These are phyloP conservation scores for Boletus eberwhitei DNA, from an alignment of 768 basidiomycete genomes.

Conservation along the genomic window DNA sequence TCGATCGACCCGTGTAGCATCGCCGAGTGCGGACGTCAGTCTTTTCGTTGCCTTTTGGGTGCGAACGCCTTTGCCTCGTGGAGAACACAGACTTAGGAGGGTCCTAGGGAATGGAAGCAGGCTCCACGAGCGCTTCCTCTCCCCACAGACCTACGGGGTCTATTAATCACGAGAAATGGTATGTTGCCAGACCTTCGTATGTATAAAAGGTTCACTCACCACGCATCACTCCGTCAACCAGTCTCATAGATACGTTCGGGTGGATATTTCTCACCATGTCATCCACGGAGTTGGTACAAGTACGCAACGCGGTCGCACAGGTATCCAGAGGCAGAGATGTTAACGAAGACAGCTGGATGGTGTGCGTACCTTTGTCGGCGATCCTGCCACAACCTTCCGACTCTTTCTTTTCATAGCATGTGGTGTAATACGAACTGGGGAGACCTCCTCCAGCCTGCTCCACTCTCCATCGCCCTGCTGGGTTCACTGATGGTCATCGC, in stretches of 20 bases:
- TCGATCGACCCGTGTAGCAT: background rate
- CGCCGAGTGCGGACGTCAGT: background rate
- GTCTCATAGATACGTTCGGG: background rate
- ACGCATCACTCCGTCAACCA: background rate
- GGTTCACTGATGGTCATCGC: slow-evolving; percentile 18
- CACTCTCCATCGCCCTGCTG: slow-evolving; percentile 16
- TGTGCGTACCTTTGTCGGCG: slow-evolving; percentile 4
- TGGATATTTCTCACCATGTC: slow-evolving; percentile 3
- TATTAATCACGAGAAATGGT: background rate
- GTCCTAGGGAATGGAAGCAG: slow-evolving; percentile 2
- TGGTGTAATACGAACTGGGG: slow-evolving; percentile 23
- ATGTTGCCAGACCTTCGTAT: background rate
- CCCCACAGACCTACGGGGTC: background rate
- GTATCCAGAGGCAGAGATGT: slow-evolving; percentile 20
- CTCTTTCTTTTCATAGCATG: slow-evolving; percentile 3
- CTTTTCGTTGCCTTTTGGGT: background rate
- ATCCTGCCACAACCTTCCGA: background rate
- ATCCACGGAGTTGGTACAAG: slow-evolving; percentile 9
- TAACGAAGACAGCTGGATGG: slow-evolving; percentile 22
- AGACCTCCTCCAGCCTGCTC: slow-evolving; percentile 18
- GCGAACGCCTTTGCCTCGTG: background rate
- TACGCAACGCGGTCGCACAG: slow-evolving; percentile 18
- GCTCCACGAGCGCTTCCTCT: background rate
- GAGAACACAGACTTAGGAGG: background rate
- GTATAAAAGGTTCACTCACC: background rate